These are phyloP conservation scores for Ophiostoma sp. DNA, from an alignment of 2,329 filamentous ascomycete genomes.

Conservation along the genomic window DNA sequence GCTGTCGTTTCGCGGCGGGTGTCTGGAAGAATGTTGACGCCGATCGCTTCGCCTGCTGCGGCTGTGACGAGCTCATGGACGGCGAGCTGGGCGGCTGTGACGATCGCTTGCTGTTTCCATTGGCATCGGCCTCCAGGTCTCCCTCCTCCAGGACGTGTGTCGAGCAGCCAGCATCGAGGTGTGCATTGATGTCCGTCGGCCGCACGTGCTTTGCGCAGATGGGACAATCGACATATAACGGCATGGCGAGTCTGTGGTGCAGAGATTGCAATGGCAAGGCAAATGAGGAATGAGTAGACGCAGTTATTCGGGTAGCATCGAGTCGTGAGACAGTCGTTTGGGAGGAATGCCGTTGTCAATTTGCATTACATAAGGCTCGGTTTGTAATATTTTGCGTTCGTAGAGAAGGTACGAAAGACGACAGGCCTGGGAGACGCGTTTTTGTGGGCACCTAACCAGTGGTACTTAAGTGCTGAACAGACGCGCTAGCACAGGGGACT, in stretches of 20 bases:
- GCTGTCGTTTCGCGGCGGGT: constrained; percentile 52
- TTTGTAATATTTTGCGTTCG: not conserved
- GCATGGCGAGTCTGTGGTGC: constrained; percentile 8
- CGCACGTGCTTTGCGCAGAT: constrained; percentile 72
- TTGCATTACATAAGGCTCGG: not conserved
- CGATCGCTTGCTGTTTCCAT: constrained; percentile 30
- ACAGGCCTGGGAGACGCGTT: constrained; percentile 12
- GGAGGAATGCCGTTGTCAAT: not conserved
- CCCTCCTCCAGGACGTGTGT: constrained; percentile 55
- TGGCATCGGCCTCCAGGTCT: not conserved
- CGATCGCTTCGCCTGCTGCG: constrained; percentile 48
- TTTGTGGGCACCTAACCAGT: not conserved
- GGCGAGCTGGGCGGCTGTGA: constrained; percentile 34
- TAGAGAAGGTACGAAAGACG: not conserved
- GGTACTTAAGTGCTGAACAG: constrained; percentile 10
- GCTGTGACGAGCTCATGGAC: constrained; percentile 31
- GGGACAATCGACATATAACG: constrained; percentile 64
- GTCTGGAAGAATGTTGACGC: constrained; percentile 58
- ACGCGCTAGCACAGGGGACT: constrained; percentile 10
- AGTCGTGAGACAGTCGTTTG: not conserved
- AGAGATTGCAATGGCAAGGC: not conserved
- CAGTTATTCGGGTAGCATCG: not conserved
- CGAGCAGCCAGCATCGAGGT: constrained; percentile 80
- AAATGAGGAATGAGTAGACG: not conserved
- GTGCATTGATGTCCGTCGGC: constrained; percentile 73